Percentiles rank a stretch among this genome's conserved stretches.
phyloP scores from a whole-genome alignment of 257 asterid species.

The Solanum rostratum region DNA sequence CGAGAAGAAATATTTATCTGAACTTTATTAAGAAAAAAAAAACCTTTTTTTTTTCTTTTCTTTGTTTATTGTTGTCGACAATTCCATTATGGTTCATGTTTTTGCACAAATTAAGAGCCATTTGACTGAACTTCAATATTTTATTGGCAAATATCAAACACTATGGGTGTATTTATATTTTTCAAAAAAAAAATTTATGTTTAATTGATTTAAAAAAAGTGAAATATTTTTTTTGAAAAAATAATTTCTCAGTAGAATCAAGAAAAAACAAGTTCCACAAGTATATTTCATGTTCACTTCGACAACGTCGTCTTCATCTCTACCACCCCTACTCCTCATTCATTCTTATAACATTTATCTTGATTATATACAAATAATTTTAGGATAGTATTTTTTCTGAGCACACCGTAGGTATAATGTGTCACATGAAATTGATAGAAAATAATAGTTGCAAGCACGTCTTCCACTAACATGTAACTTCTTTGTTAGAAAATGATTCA shows the following conservation, averaged over 20 bases:
- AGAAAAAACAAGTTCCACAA: no score
- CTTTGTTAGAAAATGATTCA: neutral
- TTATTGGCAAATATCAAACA: neutral
- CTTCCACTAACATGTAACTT: neutral
- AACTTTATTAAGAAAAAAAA: neutral
- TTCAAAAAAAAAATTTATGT: no score
- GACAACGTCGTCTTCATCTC: neutral
- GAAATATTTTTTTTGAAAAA: neutral
- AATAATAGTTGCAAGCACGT: constrained; percentile 1
- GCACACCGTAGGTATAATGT: neutral
- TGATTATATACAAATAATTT: neutral
- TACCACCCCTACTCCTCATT: neutral
- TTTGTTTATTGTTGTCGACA: neutral
- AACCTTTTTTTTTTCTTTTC: neutral
- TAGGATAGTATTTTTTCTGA: no score
- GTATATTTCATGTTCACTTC: neutral
- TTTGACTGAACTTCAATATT: neutral
- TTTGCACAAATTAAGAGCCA: neutral
- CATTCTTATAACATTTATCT: neutral
- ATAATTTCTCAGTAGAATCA: neutral
- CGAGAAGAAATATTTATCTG: neutral
- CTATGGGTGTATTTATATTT: neutral
- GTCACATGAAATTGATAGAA: neutral
- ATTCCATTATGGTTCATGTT: neutral
- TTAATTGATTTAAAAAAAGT: no score